Conservation (phyloP, 352 stramenopile species). For the Phytophthora rubi region DNA sequence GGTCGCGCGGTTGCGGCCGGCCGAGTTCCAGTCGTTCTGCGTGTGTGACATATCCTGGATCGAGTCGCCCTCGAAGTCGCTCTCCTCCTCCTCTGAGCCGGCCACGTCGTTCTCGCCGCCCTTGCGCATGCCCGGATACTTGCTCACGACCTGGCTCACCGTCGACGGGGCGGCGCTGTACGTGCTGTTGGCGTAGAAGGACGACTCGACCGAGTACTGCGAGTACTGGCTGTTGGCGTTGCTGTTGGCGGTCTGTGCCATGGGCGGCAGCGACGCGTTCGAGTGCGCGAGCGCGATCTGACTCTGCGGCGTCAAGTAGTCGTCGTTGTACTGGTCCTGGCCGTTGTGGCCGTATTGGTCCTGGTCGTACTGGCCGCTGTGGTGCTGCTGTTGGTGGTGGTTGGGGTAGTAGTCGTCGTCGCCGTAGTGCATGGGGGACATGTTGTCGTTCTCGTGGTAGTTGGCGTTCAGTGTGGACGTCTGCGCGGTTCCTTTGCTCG, state of each 20-base stretch:
- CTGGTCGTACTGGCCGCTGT: slow-evolving; percentile 35
- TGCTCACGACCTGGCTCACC: slow-evolving; percentile 22
- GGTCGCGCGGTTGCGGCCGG: slow-evolving; percentile 19
- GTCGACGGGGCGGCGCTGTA: slow-evolving; percentile 29
- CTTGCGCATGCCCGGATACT: slow-evolving; percentile 38
- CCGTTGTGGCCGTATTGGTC: slow-evolving; percentile 25
- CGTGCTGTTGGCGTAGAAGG: slow-evolving; percentile 34
- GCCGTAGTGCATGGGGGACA: slow-evolving; percentile 38
- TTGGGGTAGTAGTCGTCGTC: slow-evolving; percentile 27
- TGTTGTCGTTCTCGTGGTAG: slow-evolving; percentile 41
- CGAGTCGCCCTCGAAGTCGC: slow-evolving; percentile 49
- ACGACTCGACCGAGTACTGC: slow-evolving; percentile 24
- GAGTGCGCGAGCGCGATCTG: slow-evolving; percentile 57
- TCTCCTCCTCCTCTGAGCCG: slow-evolving; percentile 46
- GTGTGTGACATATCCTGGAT: slow-evolving; percentile 46
- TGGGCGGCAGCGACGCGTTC: slow-evolving; percentile 46
- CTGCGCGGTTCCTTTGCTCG: slow-evolving; percentile 18
- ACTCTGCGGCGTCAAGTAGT: slow-evolving; percentile 69
- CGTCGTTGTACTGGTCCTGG: slow-evolving; percentile 57
- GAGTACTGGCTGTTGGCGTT: slow-evolving; percentile 42
- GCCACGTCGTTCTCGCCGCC: slow-evolving; percentile 38
- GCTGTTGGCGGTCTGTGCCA: slow-evolving; percentile 28
- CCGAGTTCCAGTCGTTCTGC: slow-evolving; percentile 38
- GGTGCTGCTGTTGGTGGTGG: slow-evolving; percentile 2
- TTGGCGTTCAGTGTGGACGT: slow-evolving; percentile 40